Evolutionary conservation across 768 basidiomycete genomes (phyloP).

Genomic region (Guyanaporus albipodus): DNA sequence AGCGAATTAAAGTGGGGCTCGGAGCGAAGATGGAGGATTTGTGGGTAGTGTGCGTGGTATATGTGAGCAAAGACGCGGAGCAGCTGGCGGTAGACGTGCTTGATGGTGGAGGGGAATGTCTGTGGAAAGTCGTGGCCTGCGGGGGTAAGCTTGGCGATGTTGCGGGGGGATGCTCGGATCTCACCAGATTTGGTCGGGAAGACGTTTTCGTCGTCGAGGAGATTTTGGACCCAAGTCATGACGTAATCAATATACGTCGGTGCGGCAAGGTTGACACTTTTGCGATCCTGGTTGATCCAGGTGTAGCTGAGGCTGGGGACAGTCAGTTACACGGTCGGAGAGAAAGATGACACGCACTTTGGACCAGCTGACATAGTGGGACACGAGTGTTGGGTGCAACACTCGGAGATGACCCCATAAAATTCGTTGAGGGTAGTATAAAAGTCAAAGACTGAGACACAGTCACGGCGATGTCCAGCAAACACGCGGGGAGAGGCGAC

Average conservation of each 20-base stretch:
- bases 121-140: conserved; percentile 83
- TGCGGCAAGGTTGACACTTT: conserved; percentile 82
- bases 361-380: conserved; percentile 89
- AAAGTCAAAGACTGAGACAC: conserved; percentile 82
- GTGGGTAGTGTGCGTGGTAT: conserved; percentile 90
- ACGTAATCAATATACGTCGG: conserved; percentile 98
- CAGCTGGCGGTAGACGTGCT: conserved; percentile 95
- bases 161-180: conserved; percentile 17
- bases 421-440: conserved; percentile 97
- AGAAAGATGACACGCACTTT: conserved; percentile 45
- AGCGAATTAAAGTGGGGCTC: conserved; percentile 97
- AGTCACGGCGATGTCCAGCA: not conserved
- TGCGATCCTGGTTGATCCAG: conserved; percentile 91
- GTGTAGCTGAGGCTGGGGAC: conserved; percentile 76
- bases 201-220: conserved; percentile 88
- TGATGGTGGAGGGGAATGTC: conserved; percentile 84
- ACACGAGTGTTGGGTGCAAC: conserved; percentile 86
- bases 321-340: not conserved
- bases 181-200: conserved; percentile 95
- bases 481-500: conserved; percentile 25
- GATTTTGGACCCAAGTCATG: conserved; percentile 94
- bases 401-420: conserved; percentile 90
- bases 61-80: conserved; percentile 96
- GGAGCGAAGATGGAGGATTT: conserved; percentile 87
- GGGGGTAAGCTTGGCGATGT: not conserved